Evolutionary conservation across 352 stramenopile species (phyloP).

Genomic region (Pythium aquatile): DNA sequence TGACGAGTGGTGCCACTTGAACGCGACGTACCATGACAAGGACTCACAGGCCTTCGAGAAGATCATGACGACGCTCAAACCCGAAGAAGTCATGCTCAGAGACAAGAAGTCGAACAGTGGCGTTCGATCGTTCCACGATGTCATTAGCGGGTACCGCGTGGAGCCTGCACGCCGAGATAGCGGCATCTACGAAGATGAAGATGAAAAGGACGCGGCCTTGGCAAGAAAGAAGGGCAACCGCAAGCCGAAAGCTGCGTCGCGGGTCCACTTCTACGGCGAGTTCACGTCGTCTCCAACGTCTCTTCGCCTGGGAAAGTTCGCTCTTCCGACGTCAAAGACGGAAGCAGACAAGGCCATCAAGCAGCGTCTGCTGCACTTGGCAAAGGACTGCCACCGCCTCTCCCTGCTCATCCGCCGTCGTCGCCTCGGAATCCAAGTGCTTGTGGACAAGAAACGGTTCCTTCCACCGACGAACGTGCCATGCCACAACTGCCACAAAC

Average conservation of each 20-base stretch:
- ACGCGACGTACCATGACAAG: slow-evolving; percentile 10
- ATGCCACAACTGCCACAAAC: slow-evolving; percentile 58
- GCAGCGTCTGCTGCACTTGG: slow-evolving; percentile 19
- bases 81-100: slow-evolving; percentile 4
- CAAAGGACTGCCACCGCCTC: slow-evolving; percentile 30
- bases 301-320: too few relatives aligned
- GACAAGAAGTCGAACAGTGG: not conserved
- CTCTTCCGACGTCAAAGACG: too few relatives aligned
- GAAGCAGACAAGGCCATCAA: slow-evolving; percentile 9
- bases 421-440: slow-evolving; percentile 53
- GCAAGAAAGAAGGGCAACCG: too few relatives aligned
- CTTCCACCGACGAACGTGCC: slow-evolving; percentile 37
- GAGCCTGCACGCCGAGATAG: slow-evolving; percentile 1
- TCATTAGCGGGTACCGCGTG: slow-evolving; percentile 16
- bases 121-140: slow-evolving; percentile 11
- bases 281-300: not conserved
- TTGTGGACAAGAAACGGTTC: slow-evolving; percentile 42
- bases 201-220: too few relatives aligned
- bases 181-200: too few relatives aligned
- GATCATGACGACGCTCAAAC: slow-evolving; percentile 19
- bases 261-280: slow-evolving; percentile 28
- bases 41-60: slow-evolving; percentile 19
- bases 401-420: slow-evolving; percentile 53
- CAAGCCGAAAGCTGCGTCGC: not conserved
- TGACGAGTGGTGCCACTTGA: slow-evolving; percentile 24